Percentiles rank a stretch among this genome's conserved stretches.
These are phyloP conservation scores for Cochlearia excelsa DNA, from an alignment of 345 rosid species.

Conservation along the genomic window DNA sequence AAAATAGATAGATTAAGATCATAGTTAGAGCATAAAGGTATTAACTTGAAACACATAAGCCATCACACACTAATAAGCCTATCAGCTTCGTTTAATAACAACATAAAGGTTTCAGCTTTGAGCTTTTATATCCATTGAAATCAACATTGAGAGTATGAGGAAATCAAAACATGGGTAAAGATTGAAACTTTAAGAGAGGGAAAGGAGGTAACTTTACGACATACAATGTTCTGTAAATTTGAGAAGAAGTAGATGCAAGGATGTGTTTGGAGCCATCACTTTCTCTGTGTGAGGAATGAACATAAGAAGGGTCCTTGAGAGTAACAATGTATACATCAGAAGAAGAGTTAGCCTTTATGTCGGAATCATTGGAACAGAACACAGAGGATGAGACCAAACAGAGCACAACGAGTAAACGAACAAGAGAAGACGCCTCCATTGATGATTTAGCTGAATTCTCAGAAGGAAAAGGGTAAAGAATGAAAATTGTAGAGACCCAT, in stretches of 20 bases:
- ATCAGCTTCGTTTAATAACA: constrained; percentile 4
- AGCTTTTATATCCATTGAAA: constrained; percentile 18
- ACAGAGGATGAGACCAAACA: constrained; percentile 37
- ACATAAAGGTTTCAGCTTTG: constrained; percentile 36
- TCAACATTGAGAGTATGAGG: no score
- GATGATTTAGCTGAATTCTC: constrained; percentile 27
- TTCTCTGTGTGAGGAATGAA: constrained; percentile 38
- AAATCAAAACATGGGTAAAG: neutral
- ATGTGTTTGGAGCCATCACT: constrained; percentile 32
- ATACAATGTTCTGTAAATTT: constrained; percentile 47
- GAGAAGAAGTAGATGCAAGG: constrained; percentile 39
- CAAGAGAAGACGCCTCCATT: constrained; percentile 25
- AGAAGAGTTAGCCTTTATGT: constrained; percentile 40
- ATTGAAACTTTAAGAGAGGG: constrained; percentile 17
- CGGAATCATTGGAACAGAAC: constrained; percentile 35
- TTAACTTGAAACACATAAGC: constrained; percentile 26
- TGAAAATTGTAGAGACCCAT: constrained; percentile 32
- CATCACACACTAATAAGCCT: constrained; percentile 9
- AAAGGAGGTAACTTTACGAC: neutral
- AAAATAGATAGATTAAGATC: constrained; percentile 3
- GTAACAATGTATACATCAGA: constrained; percentile 78
- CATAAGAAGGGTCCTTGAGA: constrained; percentile 57
- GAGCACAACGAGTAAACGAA: constrained; percentile 30
- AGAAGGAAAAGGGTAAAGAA: constrained; percentile 23
- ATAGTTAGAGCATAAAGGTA: constrained; percentile 19